Evolutionary conservation across 306 rosid genomes (phyloP).

Genomic region (Leucaena leucocephala): DNA sequence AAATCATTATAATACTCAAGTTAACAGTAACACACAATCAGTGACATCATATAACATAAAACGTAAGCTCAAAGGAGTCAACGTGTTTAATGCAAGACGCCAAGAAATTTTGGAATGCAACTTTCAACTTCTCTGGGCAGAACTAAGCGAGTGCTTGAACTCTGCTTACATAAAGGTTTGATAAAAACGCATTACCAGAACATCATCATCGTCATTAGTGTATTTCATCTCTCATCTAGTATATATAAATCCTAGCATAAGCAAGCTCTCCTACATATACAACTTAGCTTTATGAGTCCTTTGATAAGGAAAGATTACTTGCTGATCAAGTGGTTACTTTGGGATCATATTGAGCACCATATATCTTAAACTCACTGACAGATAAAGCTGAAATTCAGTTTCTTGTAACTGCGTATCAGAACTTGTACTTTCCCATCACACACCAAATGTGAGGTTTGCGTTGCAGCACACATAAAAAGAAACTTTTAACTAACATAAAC

Average conservation of each 20-base stretch:
- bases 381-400: neutral
- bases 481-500: neutral
- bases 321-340: constrained; percentile 2
- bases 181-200: constrained; percentile 3
- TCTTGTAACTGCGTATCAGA: neutral
- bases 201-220: neutral
- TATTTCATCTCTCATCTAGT: neutral
- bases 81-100: constrained; percentile 4
- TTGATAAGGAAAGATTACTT: neutral
- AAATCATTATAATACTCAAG: constrained; percentile 24
- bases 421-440: neutral
- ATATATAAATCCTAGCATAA: neutral
- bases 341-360: neutral
- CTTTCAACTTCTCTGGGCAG: neutral
- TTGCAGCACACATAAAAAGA: neutral
- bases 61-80: constrained; percentile 8
- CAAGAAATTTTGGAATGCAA: constrained; percentile 11
- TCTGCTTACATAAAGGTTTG: neutral
- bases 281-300: neutral
- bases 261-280: neutral
- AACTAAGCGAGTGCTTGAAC: neutral
- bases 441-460: constrained; percentile 7
- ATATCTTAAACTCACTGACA: neutral
- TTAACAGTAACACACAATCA: constrained; percentile 18
- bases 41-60: constrained; percentile 1